Conservation (phyloP, 345 rosid genomes). For the Lagerstroemia speciosa region DNA sequence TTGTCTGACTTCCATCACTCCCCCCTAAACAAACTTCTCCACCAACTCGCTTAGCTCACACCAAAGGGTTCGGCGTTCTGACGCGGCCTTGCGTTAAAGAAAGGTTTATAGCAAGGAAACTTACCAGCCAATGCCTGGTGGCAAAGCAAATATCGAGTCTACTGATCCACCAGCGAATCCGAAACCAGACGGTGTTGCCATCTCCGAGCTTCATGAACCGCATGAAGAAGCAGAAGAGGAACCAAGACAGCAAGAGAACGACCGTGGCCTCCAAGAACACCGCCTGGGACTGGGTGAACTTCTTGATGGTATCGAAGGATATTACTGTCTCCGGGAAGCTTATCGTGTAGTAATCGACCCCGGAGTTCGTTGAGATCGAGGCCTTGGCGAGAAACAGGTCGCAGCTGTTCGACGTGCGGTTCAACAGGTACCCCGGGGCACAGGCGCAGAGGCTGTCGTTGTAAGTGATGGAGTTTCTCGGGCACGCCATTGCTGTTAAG, state of each 20-base stretch:
- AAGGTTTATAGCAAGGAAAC: conserved; percentile 1
- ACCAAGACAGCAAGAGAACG: conserved; percentile 64
- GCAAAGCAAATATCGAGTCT: conserved; percentile 80
- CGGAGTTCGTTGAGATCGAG: conserved; percentile 34
- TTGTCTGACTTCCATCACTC: neutral
- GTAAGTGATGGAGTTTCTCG: conserved; percentile 44
- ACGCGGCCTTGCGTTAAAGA: neutral
- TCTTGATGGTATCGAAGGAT: conserved; percentile 61
- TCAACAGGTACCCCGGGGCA: conserved; percentile 50
- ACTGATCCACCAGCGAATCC: conserved; percentile 88
- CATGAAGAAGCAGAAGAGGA: conserved; percentile 52
- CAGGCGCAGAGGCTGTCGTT: conserved; percentile 76
- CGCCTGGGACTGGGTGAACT: conserved; percentile 86
- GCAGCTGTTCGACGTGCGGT: conserved; percentile 40
- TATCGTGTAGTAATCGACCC: conserved; percentile 29
- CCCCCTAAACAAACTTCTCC: neutral
- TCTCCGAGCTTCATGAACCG: conserved; percentile 71
- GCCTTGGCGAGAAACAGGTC: conserved; percentile 31
- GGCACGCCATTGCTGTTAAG: conserved; percentile 40
- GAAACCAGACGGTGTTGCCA: conserved; percentile 63
- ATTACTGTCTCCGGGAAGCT: conserved; percentile 60
- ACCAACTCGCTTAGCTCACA: neutral
- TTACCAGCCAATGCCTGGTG: conserved; percentile 94
- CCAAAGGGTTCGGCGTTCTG: neutral
- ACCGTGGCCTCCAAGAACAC: conserved; percentile 85